These are phyloP conservation scores for Coemansia sp. DNA, from an alignment of 371 early-diverging fungal genomes.

Conservation along the genomic window DNA sequence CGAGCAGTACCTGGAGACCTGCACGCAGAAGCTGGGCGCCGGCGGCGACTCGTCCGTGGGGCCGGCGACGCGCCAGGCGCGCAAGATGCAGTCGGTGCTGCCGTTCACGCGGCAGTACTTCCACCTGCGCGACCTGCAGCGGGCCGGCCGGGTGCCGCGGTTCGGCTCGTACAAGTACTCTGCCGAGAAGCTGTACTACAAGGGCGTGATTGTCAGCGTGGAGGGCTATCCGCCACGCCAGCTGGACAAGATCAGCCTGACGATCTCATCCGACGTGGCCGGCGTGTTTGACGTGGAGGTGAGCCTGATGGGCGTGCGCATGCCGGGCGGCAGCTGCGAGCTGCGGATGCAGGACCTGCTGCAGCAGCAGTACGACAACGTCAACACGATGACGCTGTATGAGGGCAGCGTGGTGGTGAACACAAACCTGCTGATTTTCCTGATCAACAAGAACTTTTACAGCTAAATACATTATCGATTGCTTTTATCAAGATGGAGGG, in stretches of 20 bases:
- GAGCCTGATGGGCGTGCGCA: conserved; percentile 72
- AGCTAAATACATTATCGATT: conserved; percentile 10
- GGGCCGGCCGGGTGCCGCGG: conserved; percentile 83
- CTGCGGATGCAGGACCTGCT: conserved; percentile 86
- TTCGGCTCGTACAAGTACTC: conserved; percentile 98
- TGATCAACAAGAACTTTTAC: conserved; percentile 95
- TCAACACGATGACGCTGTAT: conserved; percentile 81
- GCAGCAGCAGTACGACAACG: conserved; percentile 90
- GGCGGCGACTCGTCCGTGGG: conserved; percentile 62
- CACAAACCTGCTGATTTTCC: conserved; percentile 88
- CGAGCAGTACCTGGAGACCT: conserved; percentile 84
- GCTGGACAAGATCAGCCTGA: conserved; percentile 84
- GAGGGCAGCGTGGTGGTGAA: conserved; percentile 92
- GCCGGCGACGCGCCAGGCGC: conserved; percentile 36
- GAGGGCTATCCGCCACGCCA: conserved; percentile 78
- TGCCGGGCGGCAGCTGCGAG: conserved; percentile 76
- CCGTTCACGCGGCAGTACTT: conserved; percentile 93
- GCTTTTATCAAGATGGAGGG: background rate
- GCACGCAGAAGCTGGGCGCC: conserved; percentile 81
- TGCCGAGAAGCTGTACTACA: conserved; percentile 86
- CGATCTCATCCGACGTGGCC: conserved; percentile 87
- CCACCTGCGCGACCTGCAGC: conserved; percentile 82
- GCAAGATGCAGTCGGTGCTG: conserved; percentile 61
- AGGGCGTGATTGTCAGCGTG: conserved; percentile 87
- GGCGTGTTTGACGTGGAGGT: conserved; percentile 89